Evolutionary conservation across 768 basidiomycete species (phyloP), one percentile per base, ranked within the genome.

Genomic region (Butyriboletus loyo): DNA sequence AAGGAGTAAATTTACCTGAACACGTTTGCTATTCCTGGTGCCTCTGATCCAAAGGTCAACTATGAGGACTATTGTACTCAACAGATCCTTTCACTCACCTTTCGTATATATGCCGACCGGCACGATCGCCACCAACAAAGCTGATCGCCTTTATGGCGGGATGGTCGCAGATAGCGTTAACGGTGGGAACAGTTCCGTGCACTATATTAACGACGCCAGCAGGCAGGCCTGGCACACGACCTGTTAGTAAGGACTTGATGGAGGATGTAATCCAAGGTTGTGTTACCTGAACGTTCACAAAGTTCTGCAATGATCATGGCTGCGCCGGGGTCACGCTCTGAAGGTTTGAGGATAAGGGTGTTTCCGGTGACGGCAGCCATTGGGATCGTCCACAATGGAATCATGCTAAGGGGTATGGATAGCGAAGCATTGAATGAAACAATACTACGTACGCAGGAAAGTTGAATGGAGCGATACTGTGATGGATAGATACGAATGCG

Each of bases 241-340:
- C 34, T 13, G 21, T 53, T 25, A 46, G 22, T n/a, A 24, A 8
- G 19, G 7, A 24, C 9, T 44, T 8, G 0, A 36, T 21, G 13
- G 19, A 28, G 2, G 11, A 27, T 3, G 27, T 35, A 3, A 5
- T 4, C 14, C 8, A 19, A 13, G 7, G 9, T 13, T 21, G 25
- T 22, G 28, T 28, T 43, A 83, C 83, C 91, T 50, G 96, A 93
- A 49, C 83, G 84, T 70, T 91, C 84, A 65, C 91, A 93, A 4
- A 98, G 79, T 72, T 99, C 96, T 30, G 94, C 93, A 55, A 99
- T 93, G 50, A 99, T 96, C 88, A 97, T 94, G 7, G 93, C 87
- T 14, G 97, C 96, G 43, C 96, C 96, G 14, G 96, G 96, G 66
- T 97, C 95, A 24, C 96, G 85, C 68, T 99, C 96, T 2, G 91